phyloP scores from a whole-genome alignment of 1,139 yeast species.

The Yamadazyma dendronema region DNA sequence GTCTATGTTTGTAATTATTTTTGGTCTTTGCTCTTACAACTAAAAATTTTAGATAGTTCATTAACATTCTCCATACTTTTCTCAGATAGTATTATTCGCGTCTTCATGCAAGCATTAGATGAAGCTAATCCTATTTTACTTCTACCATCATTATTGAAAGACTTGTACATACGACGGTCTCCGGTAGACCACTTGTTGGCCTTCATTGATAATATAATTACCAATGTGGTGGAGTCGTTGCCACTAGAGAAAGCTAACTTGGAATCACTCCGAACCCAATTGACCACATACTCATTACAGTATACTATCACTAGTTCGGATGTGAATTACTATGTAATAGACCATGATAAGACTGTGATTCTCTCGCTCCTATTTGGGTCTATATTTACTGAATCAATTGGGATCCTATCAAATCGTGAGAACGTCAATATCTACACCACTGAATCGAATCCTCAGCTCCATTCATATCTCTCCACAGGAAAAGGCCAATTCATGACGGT shows the following conservation, averaged over 20 bases:
- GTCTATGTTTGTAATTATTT: too few relatives aligned
- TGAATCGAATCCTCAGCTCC: neutral
- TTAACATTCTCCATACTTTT: too few relatives aligned
- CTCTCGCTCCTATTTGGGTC: constrained; percentile 9
- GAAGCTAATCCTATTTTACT: neutral
- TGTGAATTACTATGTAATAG: neutral
- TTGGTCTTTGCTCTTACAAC: too few relatives aligned
- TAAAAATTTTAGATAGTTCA: too few relatives aligned
- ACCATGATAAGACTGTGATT: constrained; percentile 5
- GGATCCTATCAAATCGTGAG: constrained; percentile 3
- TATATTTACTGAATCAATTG: constrained; percentile 8
- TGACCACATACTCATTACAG: too few relatives aligned
- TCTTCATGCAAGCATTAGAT: neutral
- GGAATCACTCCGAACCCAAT: neutral
- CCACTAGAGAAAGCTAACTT: constrained; percentile 1
- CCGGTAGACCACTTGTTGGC: neutral
- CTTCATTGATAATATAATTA: neutral
- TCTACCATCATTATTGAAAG: neutral
- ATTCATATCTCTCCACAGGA: neutral
- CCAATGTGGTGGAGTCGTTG: neutral
- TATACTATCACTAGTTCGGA: too few relatives aligned
- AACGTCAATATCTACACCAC: constrained; percentile 4
- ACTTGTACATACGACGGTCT: constrained; percentile 1
- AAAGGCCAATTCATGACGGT: neutral
- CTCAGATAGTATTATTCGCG: neutral